Conservation (phyloP, 345 rosid species). For the Euclidium syriacum region DNA sequence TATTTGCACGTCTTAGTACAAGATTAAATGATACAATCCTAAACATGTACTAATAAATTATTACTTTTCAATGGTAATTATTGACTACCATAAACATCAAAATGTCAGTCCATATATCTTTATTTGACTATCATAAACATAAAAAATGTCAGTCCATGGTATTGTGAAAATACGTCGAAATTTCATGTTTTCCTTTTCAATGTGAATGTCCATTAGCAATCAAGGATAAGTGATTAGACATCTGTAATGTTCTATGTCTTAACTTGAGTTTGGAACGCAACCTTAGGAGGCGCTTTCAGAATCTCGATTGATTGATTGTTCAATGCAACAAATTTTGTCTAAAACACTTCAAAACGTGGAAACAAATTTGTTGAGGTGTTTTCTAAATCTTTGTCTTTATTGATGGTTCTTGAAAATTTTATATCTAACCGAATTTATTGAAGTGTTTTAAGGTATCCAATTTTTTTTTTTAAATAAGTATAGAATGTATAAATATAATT, state of each 20-base stretch:
- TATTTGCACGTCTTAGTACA: not conserved
- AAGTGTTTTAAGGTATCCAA: too few relatives aligned
- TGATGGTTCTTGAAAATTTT: too few relatives aligned
- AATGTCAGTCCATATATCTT: too few relatives aligned
- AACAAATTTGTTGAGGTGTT: too few relatives aligned
- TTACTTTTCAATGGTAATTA: not conserved
- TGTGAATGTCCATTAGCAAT: not conserved
- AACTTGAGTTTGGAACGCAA: slow-evolving; percentile 13
- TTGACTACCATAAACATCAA: too few relatives aligned
- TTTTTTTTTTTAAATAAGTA: too few relatives aligned
- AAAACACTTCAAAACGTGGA: too few relatives aligned
- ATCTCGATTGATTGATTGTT: not conserved
- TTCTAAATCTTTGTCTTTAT: too few relatives aligned
- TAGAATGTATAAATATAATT: too few relatives aligned
- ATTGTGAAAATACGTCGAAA: not conserved
- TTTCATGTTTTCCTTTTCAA: not conserved
- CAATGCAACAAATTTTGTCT: too few relatives aligned
- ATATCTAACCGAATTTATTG: too few relatives aligned
- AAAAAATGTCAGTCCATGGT: not conserved
- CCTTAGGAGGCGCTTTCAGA: not conserved
- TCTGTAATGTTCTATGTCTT: slow-evolving; percentile 11
- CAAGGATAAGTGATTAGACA: not conserved
- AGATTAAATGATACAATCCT: not conserved
- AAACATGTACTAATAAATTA: not conserved
- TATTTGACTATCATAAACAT: not conserved